Conservation (phyloP, 345 rosid genomes). For the Combretum micranthum region DNA sequence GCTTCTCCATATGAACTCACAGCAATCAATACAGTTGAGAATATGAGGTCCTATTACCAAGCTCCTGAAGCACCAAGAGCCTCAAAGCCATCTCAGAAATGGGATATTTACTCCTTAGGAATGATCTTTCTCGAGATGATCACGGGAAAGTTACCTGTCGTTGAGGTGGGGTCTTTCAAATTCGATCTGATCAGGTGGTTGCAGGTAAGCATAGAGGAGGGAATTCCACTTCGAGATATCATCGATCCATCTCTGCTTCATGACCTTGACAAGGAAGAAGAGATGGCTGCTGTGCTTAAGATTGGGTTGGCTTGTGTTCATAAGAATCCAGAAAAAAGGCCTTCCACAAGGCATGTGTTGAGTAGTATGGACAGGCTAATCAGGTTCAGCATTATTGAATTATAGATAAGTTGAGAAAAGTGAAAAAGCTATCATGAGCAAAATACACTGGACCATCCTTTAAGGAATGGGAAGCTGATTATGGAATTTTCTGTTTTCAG, state of each 20-base stretch:
- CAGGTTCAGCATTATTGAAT: constrained; percentile 1
- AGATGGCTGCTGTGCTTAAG: constrained; percentile 44
- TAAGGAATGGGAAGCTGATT: no score
- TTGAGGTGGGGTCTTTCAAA: constrained; percentile 33
- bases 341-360: constrained; percentile 50
- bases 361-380: constrained; percentile 47
- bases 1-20: constrained; percentile 45
- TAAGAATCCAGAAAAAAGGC: constrained; percentile 68
- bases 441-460: no score
- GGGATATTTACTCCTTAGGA: constrained; percentile 96
- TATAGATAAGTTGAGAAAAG: not conserved
- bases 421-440: no score
- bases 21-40: constrained; percentile 25
- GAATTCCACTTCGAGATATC: constrained; percentile 50
- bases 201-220: constrained; percentile 47
- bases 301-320: constrained; percentile 61
- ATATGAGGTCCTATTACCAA: constrained; percentile 44
- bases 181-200: constrained; percentile 71
- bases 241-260: constrained; percentile 54
- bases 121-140: constrained; percentile 68
- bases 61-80: constrained; percentile 68
- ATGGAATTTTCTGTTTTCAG: no score
- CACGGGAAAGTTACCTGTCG: constrained; percentile 57
- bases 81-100: constrained; percentile 83
- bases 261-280: constrained; percentile 50